Conservation (phyloP, 805 yeast species). For the Geotrichum ghanense region DNA sequence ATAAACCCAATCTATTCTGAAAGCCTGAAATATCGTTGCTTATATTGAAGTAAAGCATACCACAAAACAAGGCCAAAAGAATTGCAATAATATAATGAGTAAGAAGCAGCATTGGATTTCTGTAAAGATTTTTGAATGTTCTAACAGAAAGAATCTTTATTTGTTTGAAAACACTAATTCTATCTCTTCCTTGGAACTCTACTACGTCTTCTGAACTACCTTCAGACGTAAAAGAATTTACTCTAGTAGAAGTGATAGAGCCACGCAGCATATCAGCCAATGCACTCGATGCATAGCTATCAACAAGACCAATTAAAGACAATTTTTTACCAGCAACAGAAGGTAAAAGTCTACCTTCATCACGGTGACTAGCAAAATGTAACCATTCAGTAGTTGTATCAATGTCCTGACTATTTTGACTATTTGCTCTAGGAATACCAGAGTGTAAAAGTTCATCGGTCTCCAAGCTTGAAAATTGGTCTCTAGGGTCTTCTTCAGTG, state of each 20-base stretch:
- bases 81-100: constrained; percentile 75
- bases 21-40: constrained; percentile 89
- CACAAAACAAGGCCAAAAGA: constrained; percentile 72
- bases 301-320: constrained; percentile 17
- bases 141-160: constrained; percentile 67
- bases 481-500: constrained; percentile 15
- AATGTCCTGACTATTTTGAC: constrained; percentile 14
- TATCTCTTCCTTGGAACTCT: constrained; percentile 21
- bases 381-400: constrained; percentile 77
- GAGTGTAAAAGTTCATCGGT: constrained; percentile 8
- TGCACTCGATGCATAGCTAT: constrained; percentile 19
- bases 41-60: constrained; percentile 72
- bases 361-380: constrained; percentile 72
- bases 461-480: constrained; percentile 6
- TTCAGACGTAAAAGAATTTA: background rate
- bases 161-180: constrained; percentile 56
- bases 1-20: constrained; percentile 88
- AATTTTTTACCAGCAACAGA: constrained; percentile 2
- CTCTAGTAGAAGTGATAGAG: constrained; percentile 14
- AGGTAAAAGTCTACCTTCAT: constrained; percentile 36
- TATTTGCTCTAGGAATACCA: constrained; percentile 6
- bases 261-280: constrained; percentile 15
- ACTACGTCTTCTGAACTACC: background rate
- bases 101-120: constrained; percentile 81
- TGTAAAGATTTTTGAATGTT: constrained; percentile 82